These are phyloP conservation scores for Cutaneotrichosporon curvatum DNA, from an alignment of 1,284 basidiomycete genomes.

Conservation along the genomic window DNA sequence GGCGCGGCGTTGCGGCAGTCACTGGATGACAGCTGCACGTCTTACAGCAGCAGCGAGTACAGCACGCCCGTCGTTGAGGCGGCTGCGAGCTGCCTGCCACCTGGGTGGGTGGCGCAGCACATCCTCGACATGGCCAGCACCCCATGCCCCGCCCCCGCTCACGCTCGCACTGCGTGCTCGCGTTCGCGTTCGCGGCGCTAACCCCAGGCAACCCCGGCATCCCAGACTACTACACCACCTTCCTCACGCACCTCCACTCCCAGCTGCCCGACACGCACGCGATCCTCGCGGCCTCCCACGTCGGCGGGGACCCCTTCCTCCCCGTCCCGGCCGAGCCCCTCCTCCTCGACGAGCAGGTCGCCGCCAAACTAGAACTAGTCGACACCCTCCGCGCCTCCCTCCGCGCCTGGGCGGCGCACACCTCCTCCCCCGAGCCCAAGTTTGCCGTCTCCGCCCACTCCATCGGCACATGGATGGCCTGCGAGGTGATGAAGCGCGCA, in stretches of 20 bases:
- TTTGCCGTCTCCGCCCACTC: constrained; percentile 42
- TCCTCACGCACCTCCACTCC: constrained; percentile 34
- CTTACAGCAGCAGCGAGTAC: too few species aligned
- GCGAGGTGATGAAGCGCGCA: constrained; percentile 31
- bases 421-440: constrained; percentile 10
- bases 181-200: too few species aligned
- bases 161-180: background rate
- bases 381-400: constrained; percentile 19
- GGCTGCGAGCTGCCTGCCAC: too few species aligned
- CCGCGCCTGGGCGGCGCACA: constrained; percentile 21
- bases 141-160: too few species aligned
- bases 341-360: constrained; percentile 31
- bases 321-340: constrained; percentile 23
- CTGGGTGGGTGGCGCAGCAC: too few species aligned
- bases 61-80: too few species aligned
- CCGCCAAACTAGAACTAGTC: constrained; percentile 41
- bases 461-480: constrained; percentile 39
- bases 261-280: constrained; percentile 37
- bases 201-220: constrained; percentile 44
- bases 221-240: constrained; percentile 42
- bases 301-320: constrained; percentile 37
- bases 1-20: too few species aligned
- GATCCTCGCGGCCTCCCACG: constrained; percentile 39
- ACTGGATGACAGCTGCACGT: too few species aligned
- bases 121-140: too few species aligned